phyloP scores from a whole-genome alignment of 2,329 filamentous ascomycete species.

The Penicillium olsonii region DNA sequence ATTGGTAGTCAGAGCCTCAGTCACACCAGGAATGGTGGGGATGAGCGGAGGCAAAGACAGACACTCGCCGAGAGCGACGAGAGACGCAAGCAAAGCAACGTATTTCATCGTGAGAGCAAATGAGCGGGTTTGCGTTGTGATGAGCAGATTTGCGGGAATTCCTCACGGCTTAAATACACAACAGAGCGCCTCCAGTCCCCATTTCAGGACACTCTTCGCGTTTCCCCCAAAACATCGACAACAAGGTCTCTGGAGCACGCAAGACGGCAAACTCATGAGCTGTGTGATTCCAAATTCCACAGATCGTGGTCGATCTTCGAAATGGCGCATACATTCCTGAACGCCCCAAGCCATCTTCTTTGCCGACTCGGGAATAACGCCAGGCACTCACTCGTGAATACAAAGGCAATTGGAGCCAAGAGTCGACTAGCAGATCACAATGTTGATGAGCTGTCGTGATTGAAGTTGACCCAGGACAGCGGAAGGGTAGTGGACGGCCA shows the following conservation, averaged over 20 bases:
- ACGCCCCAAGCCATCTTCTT: background rate
- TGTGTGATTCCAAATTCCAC: constrained; percentile 5
- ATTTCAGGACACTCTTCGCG: no score
- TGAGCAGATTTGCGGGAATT: constrained; percentile 23
- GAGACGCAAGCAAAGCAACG: constrained; percentile 16
- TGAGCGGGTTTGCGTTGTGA: constrained; percentile 3
- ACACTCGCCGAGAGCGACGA: constrained; percentile 21
- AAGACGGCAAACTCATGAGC: constrained; percentile 1
- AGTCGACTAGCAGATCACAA: background rate
- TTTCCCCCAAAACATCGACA: background rate
- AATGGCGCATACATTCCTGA: constrained; percentile 12
- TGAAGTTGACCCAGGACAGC: background rate
- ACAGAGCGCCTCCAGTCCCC: no score
- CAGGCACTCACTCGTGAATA: background rate
- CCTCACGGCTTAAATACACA: constrained; percentile 15
- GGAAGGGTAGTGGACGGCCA: background rate
- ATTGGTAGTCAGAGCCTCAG: constrained; percentile 54
- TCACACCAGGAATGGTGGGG: constrained; percentile 61
- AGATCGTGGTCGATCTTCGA: constrained; percentile 14
- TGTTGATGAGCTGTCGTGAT: constrained; percentile 16
- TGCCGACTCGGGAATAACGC: background rate
- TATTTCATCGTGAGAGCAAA: constrained; percentile 15
- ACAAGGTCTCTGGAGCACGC: constrained; percentile 12
- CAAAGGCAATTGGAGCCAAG: background rate
- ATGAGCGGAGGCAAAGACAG: constrained; percentile 57